Base-by-base conservation (phyloP, 2,329 filamentous ascomycete species). In the Bimuria novae-zelandiae region DNA sequence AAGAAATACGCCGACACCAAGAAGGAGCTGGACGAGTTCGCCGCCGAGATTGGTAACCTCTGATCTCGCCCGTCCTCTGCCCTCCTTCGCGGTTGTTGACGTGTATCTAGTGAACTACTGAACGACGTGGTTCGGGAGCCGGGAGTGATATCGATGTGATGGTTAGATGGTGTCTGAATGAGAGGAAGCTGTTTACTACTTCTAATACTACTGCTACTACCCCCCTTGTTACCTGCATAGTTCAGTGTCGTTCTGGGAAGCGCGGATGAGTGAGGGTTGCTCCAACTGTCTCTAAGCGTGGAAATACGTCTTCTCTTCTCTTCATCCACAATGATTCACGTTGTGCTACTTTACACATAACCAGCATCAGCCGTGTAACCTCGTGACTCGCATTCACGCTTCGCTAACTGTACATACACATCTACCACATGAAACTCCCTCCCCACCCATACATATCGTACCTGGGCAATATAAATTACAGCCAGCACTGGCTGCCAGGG, bases 21-120 rank as follows among this genome's bases (percentile, higher is more conserved):
- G 84, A 93, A 93, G 83, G 92, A 97, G 76, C 82, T 97, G 73
- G 87, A 95, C 72, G 89, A 93, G 63, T 90, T 97, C 78, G 90
- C 94, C 80, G 79, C 81, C 68, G 92, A 96, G 80, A 92, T 97
- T 79, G 89, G 88, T 83, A 94, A 91, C 80, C 92, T 97, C 78
- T 97, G 86, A 86, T 68, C 60, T 66, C 51, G 22, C 21, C n/a
- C 3, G 41, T 49, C 48, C 44, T 30, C 33, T 37, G 57, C 54
- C 52, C 43, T 70, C 68, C 56, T 61, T 64, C 61, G 58, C 56
- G 63, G 63, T 68, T 63, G 66, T 70, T 71, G 60, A 65, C 63
- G 12, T 60, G 41, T 56, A 52, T 55, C 47, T 60, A 67, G 62
- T 60, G 49, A 56, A 65, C 30, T 62, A 59, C 53, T 62, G 54